Evolutionary conservation across 108 stramenopile species (phyloP), one percentile per base, ranked within the genome.

Genomic region (Craspedostauros australis): DNA sequence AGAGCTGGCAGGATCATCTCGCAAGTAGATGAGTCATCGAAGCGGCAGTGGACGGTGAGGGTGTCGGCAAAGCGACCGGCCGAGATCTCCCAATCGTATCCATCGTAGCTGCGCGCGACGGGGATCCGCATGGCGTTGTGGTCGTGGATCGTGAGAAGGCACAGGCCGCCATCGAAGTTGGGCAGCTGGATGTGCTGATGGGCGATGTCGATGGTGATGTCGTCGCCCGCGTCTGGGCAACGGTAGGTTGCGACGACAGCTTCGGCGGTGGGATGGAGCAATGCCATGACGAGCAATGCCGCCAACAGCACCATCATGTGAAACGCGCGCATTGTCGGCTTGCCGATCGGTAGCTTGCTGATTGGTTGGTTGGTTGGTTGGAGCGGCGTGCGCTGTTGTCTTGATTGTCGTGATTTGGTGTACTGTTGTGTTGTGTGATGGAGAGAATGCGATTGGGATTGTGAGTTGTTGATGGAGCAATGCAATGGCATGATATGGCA

Each of bases 51-150:
- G 4, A 6, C 4, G 30, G 4, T 38, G 44, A 45, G 11, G 14
- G 15, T 11, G 26, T 22, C 3, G 33, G 68, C 56, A 29, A 60
- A 63, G 14, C 54, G 57, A 30, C 84, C 80, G 20, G 60, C 52
- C 41, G 53, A 41, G 7, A 54, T 33, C 39, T 89, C 80, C 87
- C 87, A 89, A 22, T 63, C 53, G 7, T 60, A 41, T 9, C 79
- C 79, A 52, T 75, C 56, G 52, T 89, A 89, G 3, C 75, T 77
- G 21, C 86, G 61, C 15, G 61, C 86, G 38, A 79, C 53, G 1
- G 86, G 86, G 29, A 76, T 67, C 22, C 62, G 24, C 20, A 31
- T 19, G 8, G 27, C 28, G 39, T 46, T 46, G 4, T 8, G n/a
- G n/a, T 43, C 41, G 8, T 8, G 41, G 41, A 6, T 43, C 5